These are phyloP conservation scores for Beauveria rudraprayagi DNA, from an alignment of 2,329 filamentous ascomycete species.

Conservation along the genomic window DNA sequence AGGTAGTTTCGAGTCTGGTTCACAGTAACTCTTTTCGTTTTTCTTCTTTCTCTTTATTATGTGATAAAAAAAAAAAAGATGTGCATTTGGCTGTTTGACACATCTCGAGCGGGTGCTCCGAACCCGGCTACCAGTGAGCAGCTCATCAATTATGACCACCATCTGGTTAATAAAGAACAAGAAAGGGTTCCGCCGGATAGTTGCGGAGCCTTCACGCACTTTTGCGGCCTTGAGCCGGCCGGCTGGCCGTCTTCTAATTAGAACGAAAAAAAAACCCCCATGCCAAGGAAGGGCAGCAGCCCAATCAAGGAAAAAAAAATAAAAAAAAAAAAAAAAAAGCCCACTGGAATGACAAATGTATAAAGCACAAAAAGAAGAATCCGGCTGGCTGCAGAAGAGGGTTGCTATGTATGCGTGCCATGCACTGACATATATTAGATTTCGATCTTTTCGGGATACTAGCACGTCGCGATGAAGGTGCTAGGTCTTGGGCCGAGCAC, in stretches of 20 bases:
- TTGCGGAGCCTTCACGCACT: neutral
- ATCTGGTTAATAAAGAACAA: neutral
- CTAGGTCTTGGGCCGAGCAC: too few species aligned
- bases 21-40: too few species aligned
- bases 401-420: too few species aligned
- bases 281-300: neutral
- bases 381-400: too few species aligned
- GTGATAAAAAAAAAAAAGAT: too few species aligned
- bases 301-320: neutral
- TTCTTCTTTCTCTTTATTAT: too few species aligned
- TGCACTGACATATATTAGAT: too few species aligned
- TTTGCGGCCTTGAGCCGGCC: neutral
- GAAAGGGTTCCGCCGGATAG: conserved; percentile 5
- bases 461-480: too few species aligned
- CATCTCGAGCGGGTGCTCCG: neutral
- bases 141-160: too few species aligned
- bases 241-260: neutral
- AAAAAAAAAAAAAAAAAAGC: neutral
- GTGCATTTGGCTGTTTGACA: too few species aligned
- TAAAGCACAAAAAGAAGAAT: neutral
- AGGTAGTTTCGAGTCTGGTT: too few species aligned
- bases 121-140: neutral
- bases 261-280: neutral
- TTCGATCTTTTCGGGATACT: too few species aligned
- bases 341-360: conserved; percentile 5